A percentile compares a stretch with the other conserved stretches of the same genome.
These are phyloP conservation scores for Chrysophaeum taylorii DNA, from an alignment of 352 stramenopile species.

Conservation along the genomic window DNA sequence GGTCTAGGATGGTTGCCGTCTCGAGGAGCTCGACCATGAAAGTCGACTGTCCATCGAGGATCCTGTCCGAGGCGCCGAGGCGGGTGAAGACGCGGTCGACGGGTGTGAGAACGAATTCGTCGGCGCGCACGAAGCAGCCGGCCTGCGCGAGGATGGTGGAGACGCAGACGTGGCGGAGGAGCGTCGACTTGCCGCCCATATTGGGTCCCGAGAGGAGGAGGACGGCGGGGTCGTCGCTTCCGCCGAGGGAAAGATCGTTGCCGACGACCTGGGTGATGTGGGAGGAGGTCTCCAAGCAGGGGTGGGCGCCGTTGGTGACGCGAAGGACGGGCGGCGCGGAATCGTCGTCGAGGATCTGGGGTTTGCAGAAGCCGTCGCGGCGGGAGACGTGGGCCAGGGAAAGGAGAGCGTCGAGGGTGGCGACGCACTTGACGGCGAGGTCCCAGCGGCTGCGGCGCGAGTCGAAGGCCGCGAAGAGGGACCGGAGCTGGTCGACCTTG, in stretches of 20 bases:
- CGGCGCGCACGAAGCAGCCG: conserved; percentile 94
- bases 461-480: conserved; percentile 92
- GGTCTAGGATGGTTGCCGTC: conserved; percentile 90
- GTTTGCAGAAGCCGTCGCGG: conserved; percentile 80
- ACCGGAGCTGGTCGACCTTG: conserved; percentile 54
- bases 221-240: conserved; percentile 37
- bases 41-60: conserved; percentile 95
- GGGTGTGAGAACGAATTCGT: conserved; percentile 79
- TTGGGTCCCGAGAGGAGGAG: conserved; percentile 93
- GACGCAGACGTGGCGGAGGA: conserved; percentile 94
- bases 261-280: conserved; percentile 80
- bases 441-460: conserved; percentile 66
- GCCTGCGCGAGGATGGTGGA: conserved; percentile 95
- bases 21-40: conserved; percentile 98
- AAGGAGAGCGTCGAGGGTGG: conserved; percentile 85
- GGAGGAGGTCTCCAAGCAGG: conserved; percentile 67
- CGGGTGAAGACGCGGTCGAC: conserved; percentile 98
- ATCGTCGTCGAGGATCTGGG: conserved; percentile 66
- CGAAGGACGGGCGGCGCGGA: conserved; percentile 41
- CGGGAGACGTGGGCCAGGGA: conserved; percentile 81
- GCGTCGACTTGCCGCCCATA: conserved; percentile 90
- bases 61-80: conserved; percentile 94
- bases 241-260: conserved; percentile 84
- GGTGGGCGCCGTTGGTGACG: conserved; percentile 83
- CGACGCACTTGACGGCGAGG: conserved; percentile 74